Percentiles rank a stretch among this genome's conserved stretches.
Conservation (phyloP, 768 basidiomycete species). For the Leccinum sublutescens region DNA sequence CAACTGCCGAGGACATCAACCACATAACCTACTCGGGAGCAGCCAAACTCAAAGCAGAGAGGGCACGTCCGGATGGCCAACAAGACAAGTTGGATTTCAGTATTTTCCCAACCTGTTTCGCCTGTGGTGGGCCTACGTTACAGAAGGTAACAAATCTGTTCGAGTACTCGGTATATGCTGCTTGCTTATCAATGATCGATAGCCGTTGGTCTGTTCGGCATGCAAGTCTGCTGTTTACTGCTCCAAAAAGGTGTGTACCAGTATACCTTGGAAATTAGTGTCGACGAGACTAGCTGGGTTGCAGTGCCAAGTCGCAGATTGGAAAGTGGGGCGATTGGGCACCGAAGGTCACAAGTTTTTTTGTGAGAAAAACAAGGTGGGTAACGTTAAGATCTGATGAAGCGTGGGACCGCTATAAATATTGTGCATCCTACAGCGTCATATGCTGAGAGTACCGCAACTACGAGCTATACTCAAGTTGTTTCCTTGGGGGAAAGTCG, state of each 20-base stretch:
- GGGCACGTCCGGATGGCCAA: slow-evolving; percentile 27
- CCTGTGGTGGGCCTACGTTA: slow-evolving; percentile 18
- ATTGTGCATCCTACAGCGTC: slow-evolving; percentile 23
- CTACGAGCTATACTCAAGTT: slow-evolving; percentile 34
- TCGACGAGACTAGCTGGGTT: slow-evolving; percentile 3
- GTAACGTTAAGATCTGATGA: slow-evolving; percentile 3
- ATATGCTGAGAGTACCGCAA: slow-evolving; percentile 37
- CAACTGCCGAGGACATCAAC: slow-evolving; percentile 27
- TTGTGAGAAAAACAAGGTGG: slow-evolving; percentile 36
- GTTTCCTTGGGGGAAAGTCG: slow-evolving; percentile 44
- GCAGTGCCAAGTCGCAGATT: slow-evolving; percentile 37
- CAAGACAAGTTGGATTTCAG: slow-evolving; percentile 31
- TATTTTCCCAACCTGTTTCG: slow-evolving; percentile 22
- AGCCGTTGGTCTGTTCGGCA: slow-evolving; percentile 30
- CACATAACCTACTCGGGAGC: slow-evolving; percentile 30
- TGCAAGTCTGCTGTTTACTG: slow-evolving; percentile 33
- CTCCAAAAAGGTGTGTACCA: slow-evolving; percentile 24
- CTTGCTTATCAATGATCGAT: slow-evolving; percentile 2
- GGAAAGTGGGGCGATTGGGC: slow-evolving; percentile 33
- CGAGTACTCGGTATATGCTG: background rate
- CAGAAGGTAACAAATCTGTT: slow-evolving; percentile 19
- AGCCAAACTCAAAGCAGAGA: slow-evolving; percentile 27
- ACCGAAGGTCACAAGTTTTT: slow-evolving; percentile 33
- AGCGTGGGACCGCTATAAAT: background rate
- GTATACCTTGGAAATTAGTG: background rate